Evolutionary conservation across 148 eudicot genomes (phyloP), one percentile per base, ranked within the genome.

Genomic region (Cornus kousa): DNA sequence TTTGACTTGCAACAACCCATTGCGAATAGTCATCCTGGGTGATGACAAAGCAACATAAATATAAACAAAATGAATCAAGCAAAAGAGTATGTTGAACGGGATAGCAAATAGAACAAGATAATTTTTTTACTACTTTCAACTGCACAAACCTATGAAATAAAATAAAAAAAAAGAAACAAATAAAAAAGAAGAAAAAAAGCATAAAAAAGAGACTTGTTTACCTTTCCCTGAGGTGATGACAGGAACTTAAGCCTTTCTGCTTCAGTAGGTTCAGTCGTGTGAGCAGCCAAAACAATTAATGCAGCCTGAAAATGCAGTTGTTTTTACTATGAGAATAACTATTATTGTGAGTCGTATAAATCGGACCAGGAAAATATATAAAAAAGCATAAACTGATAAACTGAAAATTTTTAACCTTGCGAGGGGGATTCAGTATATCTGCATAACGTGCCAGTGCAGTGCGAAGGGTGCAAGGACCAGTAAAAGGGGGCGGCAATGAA

Each of bases 181-280:
- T 43, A 43, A 43, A 43, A 43, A 6, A 9, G 43, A 53, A 1
- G 60, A 24, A 55, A 17, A 46, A 24, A 9, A 2, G 24, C 66
- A 14, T 13, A 57, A 50, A 43, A 32, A 7, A 65, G 39, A 75
- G 39, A 69, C 37, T 19, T 35, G 22, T 28, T 77, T 71, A 94
- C 98, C 94, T 94, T 94, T 62, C 98, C 98, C 87, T 87, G 91
- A 69, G 94, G 93, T 31, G 97, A 91, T 64, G 97, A 84, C 87
- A 94, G 82, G 82, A 80, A 78, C 77, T 82, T 94, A 37, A 94
- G 87, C 82, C 83, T 92, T 70, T 94, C 97, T 8, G 89, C 93
- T 88, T 94, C 97, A 78, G 77, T 71, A 66, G 94, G 85, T 67
- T 90, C 90, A 75, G 86, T 83, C 43, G 97, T 94, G 88, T 92